These are phyloP conservation scores for Lentinus brumalis DNA, from an alignment of 768 basidiomycete species.

Conservation along the genomic window DNA sequence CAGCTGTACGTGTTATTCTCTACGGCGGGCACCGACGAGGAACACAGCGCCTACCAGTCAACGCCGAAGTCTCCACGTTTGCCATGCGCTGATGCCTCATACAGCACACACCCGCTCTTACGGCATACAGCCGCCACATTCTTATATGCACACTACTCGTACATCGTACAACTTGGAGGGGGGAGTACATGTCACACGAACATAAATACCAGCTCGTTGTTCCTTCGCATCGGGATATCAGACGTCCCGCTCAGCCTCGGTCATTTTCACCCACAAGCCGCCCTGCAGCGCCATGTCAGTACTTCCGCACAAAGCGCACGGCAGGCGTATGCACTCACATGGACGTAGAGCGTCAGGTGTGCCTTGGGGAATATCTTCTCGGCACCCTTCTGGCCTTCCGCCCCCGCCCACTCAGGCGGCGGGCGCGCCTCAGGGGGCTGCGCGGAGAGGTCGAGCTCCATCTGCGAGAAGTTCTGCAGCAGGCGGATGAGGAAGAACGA, in stretches of 20 bases:
- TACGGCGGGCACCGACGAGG: too few species aligned
- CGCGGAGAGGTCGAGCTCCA: constrained; percentile 41
- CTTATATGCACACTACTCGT: neutral
- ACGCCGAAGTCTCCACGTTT: neutral
- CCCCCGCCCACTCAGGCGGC: constrained; percentile 35
- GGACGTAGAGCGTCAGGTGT: constrained; percentile 46
- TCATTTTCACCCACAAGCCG: constrained; percentile 33
- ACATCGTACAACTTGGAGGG: neutral
- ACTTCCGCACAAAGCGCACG: neutral
- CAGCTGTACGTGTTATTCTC: neutral
- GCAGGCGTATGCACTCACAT: constrained; percentile 23
- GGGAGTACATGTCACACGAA: neutral
- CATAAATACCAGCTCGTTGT: neutral
- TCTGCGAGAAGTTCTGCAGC: constrained; percentile 47
- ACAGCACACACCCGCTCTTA: neutral
- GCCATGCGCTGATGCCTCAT: constrained; percentile 2
- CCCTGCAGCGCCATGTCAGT: constrained; percentile 19
- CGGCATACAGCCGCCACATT: neutral
- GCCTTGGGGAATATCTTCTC: constrained; percentile 44
- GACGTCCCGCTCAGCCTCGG: constrained; percentile 16
- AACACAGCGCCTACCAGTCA: neutral
- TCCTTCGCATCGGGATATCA: neutral
- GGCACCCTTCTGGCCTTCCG: constrained; percentile 37
- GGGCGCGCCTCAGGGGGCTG: constrained; percentile 35
- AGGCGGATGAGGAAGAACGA: constrained; percentile 57